Evolutionary conservation across 306 rosid species (phyloP), one percentile per base, ranked within the genome.

Genomic region (Dalbergia cultrata): DNA sequence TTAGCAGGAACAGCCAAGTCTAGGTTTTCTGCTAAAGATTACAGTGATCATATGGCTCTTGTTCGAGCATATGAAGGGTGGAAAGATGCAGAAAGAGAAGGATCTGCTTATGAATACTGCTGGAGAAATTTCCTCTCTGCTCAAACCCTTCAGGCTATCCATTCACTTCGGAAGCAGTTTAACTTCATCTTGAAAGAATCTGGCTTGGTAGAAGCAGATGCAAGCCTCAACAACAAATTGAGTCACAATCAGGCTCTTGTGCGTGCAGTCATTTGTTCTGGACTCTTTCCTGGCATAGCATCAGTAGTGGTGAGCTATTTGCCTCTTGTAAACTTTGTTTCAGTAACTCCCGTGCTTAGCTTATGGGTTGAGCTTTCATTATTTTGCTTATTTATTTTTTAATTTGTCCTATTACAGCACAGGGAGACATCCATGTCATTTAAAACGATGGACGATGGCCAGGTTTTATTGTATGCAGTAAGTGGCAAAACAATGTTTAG

Each of bases 71-170:
- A 89, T 69, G 98, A 95, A 90, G 99, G 99, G 80, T 93, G 99
- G 99, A 95, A 93, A 90, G 98, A 95, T 79, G 97, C 99, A 61
- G 98, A 95, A 84, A 90, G 94, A 89, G 99, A 93, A 87, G 99
- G 99, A 31, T 95, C 98, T n/a, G 90, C 98, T 11, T 91, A 95
- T 44, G 99, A 95, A 72, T 95, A 93, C 85, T 95, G 99, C 90
- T 95, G 98, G 98, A 93, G 99, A 83, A 95, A 95, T 85, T 95
- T 95, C 81, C 96, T 95, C 37, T 95, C 99, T 64, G 93, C 92
- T 76, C 99, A 95, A 84, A 95, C 99, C 39, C 98, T 95, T 83
- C 99, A 95, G 85, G 99, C 98, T 82, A 95, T 95, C 35, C 97
- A 91, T 74, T 95, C 99, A 81, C 94, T 95, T 75, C 92, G 97